A percentile compares a stretch with the other conserved stretches of the same genome.
phyloP scores from a whole-genome alignment of 1,139 yeast genomes.

The Saccharomyces hybrid region DNA sequence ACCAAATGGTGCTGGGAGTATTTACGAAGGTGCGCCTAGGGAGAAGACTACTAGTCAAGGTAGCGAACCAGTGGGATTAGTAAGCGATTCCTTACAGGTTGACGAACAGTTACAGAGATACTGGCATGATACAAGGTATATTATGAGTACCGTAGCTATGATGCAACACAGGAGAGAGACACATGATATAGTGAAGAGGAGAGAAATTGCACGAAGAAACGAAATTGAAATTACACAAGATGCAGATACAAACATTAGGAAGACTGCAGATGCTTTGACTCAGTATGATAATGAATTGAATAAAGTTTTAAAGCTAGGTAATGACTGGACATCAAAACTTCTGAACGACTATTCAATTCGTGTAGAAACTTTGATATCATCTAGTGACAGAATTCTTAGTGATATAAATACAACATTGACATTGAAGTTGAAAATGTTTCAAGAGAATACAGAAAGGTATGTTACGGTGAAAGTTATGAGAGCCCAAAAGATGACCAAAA shows the following conservation, averaged over 20 bases:
- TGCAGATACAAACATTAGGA: constrained; percentile 14
- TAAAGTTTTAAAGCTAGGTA: constrained; percentile 20
- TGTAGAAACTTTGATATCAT: constrained; percentile 54
- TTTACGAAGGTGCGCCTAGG: neutral
- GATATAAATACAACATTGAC: constrained; percentile 79
- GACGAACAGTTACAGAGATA: constrained; percentile 22
- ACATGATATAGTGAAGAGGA: constrained; percentile 18
- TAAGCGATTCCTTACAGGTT: constrained; percentile 5
- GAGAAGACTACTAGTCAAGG: neutral
- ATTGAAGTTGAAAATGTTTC: constrained; percentile 60
- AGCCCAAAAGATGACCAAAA: constrained; percentile 31
- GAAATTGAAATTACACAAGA: constrained; percentile 11
- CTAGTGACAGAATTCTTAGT: constrained; percentile 70
- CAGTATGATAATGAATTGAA: constrained; percentile 20
- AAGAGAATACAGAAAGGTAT: constrained; percentile 58
- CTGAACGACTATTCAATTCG: constrained; percentile 30
- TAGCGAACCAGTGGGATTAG: neutral
- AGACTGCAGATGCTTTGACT: constrained; percentile 15
- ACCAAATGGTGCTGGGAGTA: neutral
- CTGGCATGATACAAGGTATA: constrained; percentile 23
- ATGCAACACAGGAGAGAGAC: constrained; percentile 25
- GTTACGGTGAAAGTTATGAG: constrained; percentile 32
- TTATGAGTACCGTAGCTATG: constrained; percentile 19
- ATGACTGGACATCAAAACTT: constrained; percentile 25
- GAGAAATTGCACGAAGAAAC: constrained; percentile 17